phyloP scores from a whole-genome alignment of 257 asterid species.

The Capsicum rhomboideum region DNA sequence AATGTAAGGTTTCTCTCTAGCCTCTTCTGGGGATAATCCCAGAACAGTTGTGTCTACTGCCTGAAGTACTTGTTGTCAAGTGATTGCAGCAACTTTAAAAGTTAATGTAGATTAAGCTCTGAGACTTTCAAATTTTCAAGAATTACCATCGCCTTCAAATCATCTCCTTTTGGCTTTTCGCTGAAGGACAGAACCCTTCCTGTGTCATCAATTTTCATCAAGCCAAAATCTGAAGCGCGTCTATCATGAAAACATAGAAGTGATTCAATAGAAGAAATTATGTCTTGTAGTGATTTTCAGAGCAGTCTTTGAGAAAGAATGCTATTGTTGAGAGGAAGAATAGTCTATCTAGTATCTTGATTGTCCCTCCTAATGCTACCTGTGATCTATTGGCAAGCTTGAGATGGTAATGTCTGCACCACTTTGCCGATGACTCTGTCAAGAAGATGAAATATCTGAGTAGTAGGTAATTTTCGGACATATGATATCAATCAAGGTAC shows the following conservation, averaged over 20 bases:
- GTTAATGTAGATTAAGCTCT: background rate
- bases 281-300: background rate
- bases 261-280: background rate
- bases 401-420: slow-evolving; percentile 95
- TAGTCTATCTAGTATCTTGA: background rate
- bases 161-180: slow-evolving; percentile 78
- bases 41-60: slow-evolving; percentile 87
- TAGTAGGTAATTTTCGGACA: background rate
- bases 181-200: slow-evolving; percentile 76
- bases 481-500: background rate
- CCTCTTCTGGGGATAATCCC: slow-evolving; percentile 83
- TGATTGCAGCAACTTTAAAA: background rate
- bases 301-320: background rate
- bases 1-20: slow-evolving; percentile 80
- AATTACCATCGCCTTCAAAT: slow-evolving; percentile 83
- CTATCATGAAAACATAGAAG: slow-evolving; percentile 45
- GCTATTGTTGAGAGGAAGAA: background rate
- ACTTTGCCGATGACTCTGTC: slow-evolving; percentile 83
- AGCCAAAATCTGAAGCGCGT: slow-evolving; percentile 94
- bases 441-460: slow-evolving; percentile 3
- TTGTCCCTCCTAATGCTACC: slow-evolving; percentile 28
- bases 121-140: slow-evolving; percentile 3
- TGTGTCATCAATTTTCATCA: slow-evolving; percentile 81
- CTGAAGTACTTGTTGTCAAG: slow-evolving; percentile 33
- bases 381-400: slow-evolving; percentile 67